These are phyloP conservation scores for Colletotrichum plurivorum DNA, from an alignment of 2,329 filamentous ascomycete genomes.

Conservation along the genomic window DNA sequence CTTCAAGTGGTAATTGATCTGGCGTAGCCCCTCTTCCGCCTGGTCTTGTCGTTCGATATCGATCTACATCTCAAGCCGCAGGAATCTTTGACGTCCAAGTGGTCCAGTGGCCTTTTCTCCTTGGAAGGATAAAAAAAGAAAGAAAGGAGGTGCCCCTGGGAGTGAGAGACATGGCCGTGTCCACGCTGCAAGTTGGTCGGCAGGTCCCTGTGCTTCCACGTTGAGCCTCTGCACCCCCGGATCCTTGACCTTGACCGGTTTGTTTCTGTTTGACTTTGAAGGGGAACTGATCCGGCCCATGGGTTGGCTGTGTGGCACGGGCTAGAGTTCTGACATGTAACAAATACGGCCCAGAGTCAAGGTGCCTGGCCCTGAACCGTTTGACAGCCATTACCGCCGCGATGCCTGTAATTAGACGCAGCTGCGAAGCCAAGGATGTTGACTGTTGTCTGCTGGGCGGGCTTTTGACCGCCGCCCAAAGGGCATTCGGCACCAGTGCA, in stretches of 20 bases:
- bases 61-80: slow-evolving; percentile 23
- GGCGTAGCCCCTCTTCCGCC: not conserved
- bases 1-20: slow-evolving; percentile 23
- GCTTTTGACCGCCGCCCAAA: no score
- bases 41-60: slow-evolving; percentile 6
- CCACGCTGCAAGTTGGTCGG: not conserved
- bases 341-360: slow-evolving; percentile 5
- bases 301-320: slow-evolving; percentile 21
- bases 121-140: no score
- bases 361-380: not conserved
- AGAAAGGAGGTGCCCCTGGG: not conserved
- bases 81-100: slow-evolving; percentile 1
- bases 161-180: not conserved
- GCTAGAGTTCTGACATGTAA: slow-evolving; percentile 35
- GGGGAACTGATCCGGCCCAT: slow-evolving; percentile 19
- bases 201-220: slow-evolving; percentile 6
- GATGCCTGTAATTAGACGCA: not conserved
- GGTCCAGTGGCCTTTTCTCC: not conserved
- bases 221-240: slow-evolving; percentile 17
- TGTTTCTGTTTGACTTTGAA: slow-evolving; percentile 36
- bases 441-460: no score
- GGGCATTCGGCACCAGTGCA: no score
- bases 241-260: slow-evolving; percentile 6
- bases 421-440: not conserved
- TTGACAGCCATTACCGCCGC: not conserved